Evolutionary conservation across 768 basidiomycete genomes (phyloP).

Genomic region (Xerocomus potaroensis): DNA sequence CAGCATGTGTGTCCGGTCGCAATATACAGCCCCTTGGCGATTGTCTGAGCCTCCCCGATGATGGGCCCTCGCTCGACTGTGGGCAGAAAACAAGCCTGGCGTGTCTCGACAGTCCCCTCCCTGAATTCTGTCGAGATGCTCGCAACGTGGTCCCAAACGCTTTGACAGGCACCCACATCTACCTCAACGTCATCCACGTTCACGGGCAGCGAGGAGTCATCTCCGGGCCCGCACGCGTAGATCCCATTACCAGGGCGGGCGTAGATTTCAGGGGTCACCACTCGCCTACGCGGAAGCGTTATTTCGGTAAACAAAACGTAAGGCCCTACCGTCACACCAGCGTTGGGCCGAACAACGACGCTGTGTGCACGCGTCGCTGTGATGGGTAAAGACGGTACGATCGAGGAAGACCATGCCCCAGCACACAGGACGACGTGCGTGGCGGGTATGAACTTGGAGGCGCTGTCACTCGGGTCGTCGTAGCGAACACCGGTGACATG

Average conservation of each 20-base stretch:
- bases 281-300: constrained; percentile 28
- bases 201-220: constrained; percentile 62
- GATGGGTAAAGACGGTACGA: constrained; percentile 57
- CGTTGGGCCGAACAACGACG: constrained; percentile 53
- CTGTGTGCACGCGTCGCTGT: constrained; percentile 68
- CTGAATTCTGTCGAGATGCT: constrained; percentile 57
- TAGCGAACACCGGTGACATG: constrained; percentile 47
- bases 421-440: constrained; percentile 73
- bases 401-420: constrained; percentile 79
- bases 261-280: constrained; percentile 63
- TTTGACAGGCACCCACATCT: constrained; percentile 52
- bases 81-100: constrained; percentile 80
- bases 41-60: constrained; percentile 66
- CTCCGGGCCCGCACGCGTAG: constrained; percentile 77
- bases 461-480: constrained; percentile 19
- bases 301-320: constrained; percentile 87
- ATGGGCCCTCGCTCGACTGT: constrained; percentile 66
- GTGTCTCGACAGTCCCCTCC: constrained; percentile 47
- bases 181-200: constrained; percentile 70
- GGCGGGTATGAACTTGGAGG: constrained; percentile 42
- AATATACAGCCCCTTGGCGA: constrained; percentile 62
- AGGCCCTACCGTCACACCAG: constrained; percentile 50
- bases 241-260: constrained; percentile 66
- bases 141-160: constrained; percentile 50
- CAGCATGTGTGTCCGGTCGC: constrained; percentile 80